Base-by-base conservation (phyloP, 768 basidiomycete species). In the Kwoniella pini region DNA sequence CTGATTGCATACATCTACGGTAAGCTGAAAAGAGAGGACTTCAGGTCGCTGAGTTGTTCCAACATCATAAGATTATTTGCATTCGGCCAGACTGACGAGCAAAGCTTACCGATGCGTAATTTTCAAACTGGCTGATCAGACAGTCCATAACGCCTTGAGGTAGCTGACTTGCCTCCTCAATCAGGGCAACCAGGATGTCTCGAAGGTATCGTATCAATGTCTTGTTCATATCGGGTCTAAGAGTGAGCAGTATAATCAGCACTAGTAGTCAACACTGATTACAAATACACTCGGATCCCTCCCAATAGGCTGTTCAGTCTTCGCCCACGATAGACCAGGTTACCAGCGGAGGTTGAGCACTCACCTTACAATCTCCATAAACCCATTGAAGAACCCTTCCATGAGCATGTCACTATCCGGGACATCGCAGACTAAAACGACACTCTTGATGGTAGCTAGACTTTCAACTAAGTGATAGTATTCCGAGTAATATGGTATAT, bases 381-480 rank as follows among this genome's bases (percentile, higher is more conserved):
- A 85, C 68, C 87, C 86, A 68, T 85, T 85, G 79, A 98, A 97
- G 62, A 91, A 85, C 40, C 89, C 87, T 52, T 80, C 77, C 81
- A 93, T 86, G 62, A 74, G 84, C 50, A 91, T 88, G 61, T 97
- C 95, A 11, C 87, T 86, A 33, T 85, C 85, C 3, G 88, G 90
- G 13, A 97, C 84, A 79, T 98, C 95, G 79, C 91, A 92, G 15
- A 96, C 87, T 68, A 98, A 84, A 12, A 93, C 91, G 28, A 96
- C 88, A 68, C 88, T 91, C 83, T 97, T 97, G 72, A 97, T 93
- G 31, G 89, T 89, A 1, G 92, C 90, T 24, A 99, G 82, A 24
- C 88, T 91, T 70, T 98, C 92, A 27, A 98, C 84, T n/a, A 97
- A 84, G 72, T 93, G 91, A 70, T 88, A 95, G 79, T 96, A 98